phyloP scores from a whole-genome alignment of 306 rosid species.

The Trichosanthes truncata region DNA sequence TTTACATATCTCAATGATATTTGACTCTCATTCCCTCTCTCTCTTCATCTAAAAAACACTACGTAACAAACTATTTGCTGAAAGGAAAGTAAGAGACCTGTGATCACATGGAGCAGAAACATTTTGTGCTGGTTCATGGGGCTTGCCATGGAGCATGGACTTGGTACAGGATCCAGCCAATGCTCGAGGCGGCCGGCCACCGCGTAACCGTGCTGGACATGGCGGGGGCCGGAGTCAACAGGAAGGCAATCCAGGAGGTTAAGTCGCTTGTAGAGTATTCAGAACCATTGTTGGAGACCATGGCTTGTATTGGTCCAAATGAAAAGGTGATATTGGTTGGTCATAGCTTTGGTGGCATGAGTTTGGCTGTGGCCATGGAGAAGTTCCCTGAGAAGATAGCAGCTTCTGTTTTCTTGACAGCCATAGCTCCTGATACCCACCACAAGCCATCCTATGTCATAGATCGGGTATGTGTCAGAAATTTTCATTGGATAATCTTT shows the following conservation, averaged over 20 bases:
- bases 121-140: slow-evolving; percentile 55
- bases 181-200: slow-evolving; percentile 32
- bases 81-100: neutral
- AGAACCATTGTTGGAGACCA: slow-evolving; percentile 33
- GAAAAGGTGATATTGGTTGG: slow-evolving; percentile 50
- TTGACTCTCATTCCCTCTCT: no score
- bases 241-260: slow-evolving; percentile 20
- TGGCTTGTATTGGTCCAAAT: slow-evolving; percentile 20
- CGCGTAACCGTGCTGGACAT: slow-evolving; percentile 39
- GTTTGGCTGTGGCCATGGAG: slow-evolving; percentile 49
- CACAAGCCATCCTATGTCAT: neutral
- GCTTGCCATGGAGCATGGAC: slow-evolving; percentile 55
- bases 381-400: slow-evolving; percentile 35
- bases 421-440: slow-evolving; percentile 29
- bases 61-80: neutral
- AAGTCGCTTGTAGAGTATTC: slow-evolving; percentile 22
- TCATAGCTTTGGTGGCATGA: slow-evolving; percentile 39
- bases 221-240: slow-evolving; percentile 44
- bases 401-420: slow-evolving; percentile 30
- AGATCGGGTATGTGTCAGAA: neutral
- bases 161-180: slow-evolving; percentile 38
- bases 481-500: no score
- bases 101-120: slow-evolving; percentile 8
- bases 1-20: no score
- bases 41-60: neutral